phyloP scores from a whole-genome alignment of 208 protist species.

The Wallacemonas sp. region DNA sequence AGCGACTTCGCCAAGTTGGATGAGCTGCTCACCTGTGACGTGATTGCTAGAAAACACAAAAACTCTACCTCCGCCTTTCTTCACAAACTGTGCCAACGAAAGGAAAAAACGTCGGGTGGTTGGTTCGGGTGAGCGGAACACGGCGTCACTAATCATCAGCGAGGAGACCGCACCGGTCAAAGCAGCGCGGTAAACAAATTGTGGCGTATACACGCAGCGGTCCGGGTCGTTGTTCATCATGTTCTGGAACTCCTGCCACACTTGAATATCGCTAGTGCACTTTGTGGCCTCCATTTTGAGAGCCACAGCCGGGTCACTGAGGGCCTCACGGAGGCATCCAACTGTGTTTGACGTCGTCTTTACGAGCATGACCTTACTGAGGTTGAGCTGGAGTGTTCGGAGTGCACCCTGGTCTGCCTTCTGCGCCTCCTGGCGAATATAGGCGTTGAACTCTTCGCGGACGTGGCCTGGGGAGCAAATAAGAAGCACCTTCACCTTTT shows the following conservation, averaged over 20 bases:
- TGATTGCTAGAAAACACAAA: slow-evolving; percentile 95
- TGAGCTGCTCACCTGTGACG: slow-evolving; percentile 94
- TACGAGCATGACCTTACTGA: slow-evolving; percentile 91
- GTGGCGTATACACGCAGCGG: slow-evolving; percentile 92
- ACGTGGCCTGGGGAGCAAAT: slow-evolving; percentile 95
- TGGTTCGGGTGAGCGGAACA: slow-evolving; percentile 91
- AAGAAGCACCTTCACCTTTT: slow-evolving; percentile 94
- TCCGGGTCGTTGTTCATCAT: slow-evolving; percentile 89
- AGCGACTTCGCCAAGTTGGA: slow-evolving; percentile 91
- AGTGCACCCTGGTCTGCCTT: slow-evolving; percentile 58
- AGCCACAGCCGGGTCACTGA: slow-evolving; percentile 82
- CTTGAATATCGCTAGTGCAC: slow-evolving; percentile 88
- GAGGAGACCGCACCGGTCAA: slow-evolving; percentile 76
- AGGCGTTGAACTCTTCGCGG: slow-evolving; percentile 84
- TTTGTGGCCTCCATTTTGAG: slow-evolving; percentile 86
- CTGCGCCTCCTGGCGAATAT: slow-evolving; percentile 45
- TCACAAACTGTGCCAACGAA: slow-evolving; percentile 87
- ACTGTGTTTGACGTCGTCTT: slow-evolving; percentile 90
- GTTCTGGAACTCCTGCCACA: slow-evolving; percentile 93
- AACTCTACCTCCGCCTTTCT: slow-evolving; percentile 77
- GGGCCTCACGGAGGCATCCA: slow-evolving; percentile 82
- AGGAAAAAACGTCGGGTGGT: slow-evolving; percentile 91
- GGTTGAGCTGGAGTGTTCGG: slow-evolving; percentile 73
- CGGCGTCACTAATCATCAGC: slow-evolving; percentile 92
- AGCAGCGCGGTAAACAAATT: slow-evolving; percentile 85